These are phyloP conservation scores for Calocera viscosa DNA, from an alignment of 768 basidiomycete genomes.

Conservation along the genomic window DNA sequence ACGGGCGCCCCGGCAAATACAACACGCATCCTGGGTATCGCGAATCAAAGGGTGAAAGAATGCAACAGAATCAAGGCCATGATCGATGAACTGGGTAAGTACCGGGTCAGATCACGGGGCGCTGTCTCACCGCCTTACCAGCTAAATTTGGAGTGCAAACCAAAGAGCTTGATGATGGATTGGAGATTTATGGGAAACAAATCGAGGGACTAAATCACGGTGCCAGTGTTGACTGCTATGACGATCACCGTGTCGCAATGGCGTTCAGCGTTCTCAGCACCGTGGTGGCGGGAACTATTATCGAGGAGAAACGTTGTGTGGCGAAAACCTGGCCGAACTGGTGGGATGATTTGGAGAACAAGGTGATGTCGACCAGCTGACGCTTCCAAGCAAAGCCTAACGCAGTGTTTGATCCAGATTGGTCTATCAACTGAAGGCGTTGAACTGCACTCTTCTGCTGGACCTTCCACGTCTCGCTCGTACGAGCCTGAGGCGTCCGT, in stretches of 20 bases:
- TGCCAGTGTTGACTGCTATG: slow-evolving; percentile 87
- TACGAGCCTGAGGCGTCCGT: slow-evolving; percentile 40
- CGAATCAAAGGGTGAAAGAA: slow-evolving; percentile 97
- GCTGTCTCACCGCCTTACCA: slow-evolving; percentile 23
- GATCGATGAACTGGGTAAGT: slow-evolving; percentile 81
- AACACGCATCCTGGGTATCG: slow-evolving; percentile 87
- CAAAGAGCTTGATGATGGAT: slow-evolving; percentile 81
- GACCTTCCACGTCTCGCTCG: slow-evolving; percentile 33
- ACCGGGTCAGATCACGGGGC: background rate
- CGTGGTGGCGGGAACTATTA: slow-evolving; percentile 56
- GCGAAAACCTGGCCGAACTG: slow-evolving; percentile 99
- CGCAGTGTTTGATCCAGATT: no score
- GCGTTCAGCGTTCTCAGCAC: slow-evolving; percentile 83
- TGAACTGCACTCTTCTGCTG: slow-evolving; percentile 42
- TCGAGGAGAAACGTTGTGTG: slow-evolving; percentile 95
- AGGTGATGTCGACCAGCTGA: no score
- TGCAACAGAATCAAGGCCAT: slow-evolving; percentile 95
- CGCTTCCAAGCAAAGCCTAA: no score
- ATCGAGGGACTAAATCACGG: slow-evolving; percentile 49
- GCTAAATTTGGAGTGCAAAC: slow-evolving; percentile 93
- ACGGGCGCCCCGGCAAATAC: slow-evolving; percentile 28
- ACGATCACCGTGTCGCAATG: slow-evolving; percentile 98
- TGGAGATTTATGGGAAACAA: slow-evolving; percentile 74
- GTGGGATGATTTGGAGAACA: slow-evolving; percentile 98
- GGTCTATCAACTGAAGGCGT: slow-evolving; percentile 79